Conservation (phyloP, 305 asterid species). For the Ajuga reptans region DNA sequence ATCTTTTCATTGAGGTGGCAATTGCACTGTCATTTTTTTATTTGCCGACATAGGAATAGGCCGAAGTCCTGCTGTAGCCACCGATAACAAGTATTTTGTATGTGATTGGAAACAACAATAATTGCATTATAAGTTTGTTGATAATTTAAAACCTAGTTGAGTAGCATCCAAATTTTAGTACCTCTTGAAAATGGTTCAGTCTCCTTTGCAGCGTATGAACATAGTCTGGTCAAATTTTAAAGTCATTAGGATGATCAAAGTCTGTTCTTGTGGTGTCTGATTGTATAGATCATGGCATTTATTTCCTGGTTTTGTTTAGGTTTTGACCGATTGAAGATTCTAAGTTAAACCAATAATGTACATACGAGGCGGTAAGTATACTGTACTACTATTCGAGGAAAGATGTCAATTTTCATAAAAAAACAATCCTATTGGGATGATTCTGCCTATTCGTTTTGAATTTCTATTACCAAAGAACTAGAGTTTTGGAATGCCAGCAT, state of each 20-base stretch:
- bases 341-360: neutral
- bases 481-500: neutral
- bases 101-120: slow-evolving; percentile 16
- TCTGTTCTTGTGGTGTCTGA: neutral
- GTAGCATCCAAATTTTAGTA: neutral
- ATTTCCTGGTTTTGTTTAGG: neutral
- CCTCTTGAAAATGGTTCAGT: neutral
- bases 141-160: neutral
- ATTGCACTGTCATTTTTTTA: slow-evolving; percentile 6
- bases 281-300: neutral
- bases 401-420: neutral
- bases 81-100: neutral
- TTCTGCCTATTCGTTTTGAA: neutral
- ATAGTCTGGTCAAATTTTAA: neutral
- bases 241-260: neutral
- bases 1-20: slow-evolving; percentile 14
- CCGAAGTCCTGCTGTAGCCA: slow-evolving; percentile 2
- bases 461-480: neutral
- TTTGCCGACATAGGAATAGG: neutral
- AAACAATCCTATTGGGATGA: too few relatives aligned
- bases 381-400: neutral
- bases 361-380: neutral
- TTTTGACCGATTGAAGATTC: neutral
- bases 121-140: slow-evolving; percentile 11
- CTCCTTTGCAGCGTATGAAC: too few relatives aligned